Percentiles rank a stretch among this genome's conserved stretches.
Evolutionary conservation across 805 yeast species (phyloP).

Genomic region (Yamadazyma philogaea): DNA sequence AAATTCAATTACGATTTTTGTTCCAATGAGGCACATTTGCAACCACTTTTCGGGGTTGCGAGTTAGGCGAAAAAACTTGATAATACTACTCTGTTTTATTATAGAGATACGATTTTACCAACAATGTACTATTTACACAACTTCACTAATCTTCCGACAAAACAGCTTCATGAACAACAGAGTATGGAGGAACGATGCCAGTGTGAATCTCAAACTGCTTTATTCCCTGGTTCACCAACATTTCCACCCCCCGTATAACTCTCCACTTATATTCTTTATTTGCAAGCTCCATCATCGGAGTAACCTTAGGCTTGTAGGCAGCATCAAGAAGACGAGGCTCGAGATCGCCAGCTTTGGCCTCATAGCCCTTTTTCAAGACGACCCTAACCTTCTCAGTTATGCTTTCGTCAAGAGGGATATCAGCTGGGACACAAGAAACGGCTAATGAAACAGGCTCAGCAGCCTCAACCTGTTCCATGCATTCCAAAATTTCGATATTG

Average conservation of each 20-base stretch:
- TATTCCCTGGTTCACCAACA: slow-evolving; percentile 91
- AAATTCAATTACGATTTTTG: too few species aligned
- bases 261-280: slow-evolving; percentile 60
- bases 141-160: slow-evolving; percentile 10
- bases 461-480: slow-evolving; percentile 42
- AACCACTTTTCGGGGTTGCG: too few species aligned
- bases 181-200: slow-evolving; percentile 60
- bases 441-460: slow-evolving; percentile 53
- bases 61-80: too few species aligned
- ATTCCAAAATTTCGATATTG: slow-evolving; percentile 56
- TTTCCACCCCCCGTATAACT: slow-evolving; percentile 86
- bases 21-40: too few species aligned
- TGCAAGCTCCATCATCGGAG: slow-evolving; percentile 84
- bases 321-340: slow-evolving; percentile 76
- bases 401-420: slow-evolving; percentile 57
- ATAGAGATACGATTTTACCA: too few species aligned
- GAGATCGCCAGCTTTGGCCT: slow-evolving; percentile 31
- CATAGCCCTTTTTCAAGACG: slow-evolving; percentile 41
- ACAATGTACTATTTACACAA: not conserved
- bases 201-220: slow-evolving; percentile 82
- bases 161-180: slow-evolving; percentile 61
- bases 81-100: too few species aligned
- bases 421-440: slow-evolving; percentile 84
- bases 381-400: slow-evolving; percentile 49
- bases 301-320: slow-evolving; percentile 85